Percentiles rank a stretch among this genome's conserved stretches.
phyloP scores from a whole-genome alignment of 169 alveolate species.

The Eimeria necatrix region DNA sequence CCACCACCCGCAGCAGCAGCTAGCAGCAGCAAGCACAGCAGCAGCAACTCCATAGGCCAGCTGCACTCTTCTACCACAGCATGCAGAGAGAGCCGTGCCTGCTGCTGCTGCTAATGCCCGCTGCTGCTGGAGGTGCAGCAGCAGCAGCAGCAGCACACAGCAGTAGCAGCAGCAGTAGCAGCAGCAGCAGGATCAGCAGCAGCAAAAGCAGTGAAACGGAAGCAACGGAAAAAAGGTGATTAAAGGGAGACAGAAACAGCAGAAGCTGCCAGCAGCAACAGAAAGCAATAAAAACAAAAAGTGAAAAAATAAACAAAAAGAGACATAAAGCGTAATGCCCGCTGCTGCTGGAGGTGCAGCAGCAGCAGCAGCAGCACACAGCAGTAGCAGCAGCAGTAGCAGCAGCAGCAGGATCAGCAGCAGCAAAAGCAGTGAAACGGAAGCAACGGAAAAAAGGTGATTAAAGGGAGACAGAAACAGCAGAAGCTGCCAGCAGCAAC shows the following conservation, averaged over 20 bases:
- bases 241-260: neutral
- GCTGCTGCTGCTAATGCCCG: no score
- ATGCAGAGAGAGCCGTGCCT: no score
- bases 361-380: no score
- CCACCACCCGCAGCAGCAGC: no score
- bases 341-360: no score
- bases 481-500: neutral
- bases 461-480: neutral
- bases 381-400: neutral
- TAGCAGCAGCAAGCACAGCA: no score
- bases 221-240: neutral
- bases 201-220: neutral
- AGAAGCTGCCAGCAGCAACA: slow-evolving; percentile 3
- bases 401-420: neutral
- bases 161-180: neutral
- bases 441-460: neutral
- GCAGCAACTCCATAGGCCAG: no score
- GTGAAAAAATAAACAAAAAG: neutral
- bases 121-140: no score
- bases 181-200: neutral
- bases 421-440: neutral
- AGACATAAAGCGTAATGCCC: neutral
- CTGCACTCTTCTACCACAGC: no score
- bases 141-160: no score
- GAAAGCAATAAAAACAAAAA: neutral